Evolutionary conservation across 495 filamentous ascomycete genomes (phyloP).

Genomic region (Hyaloscypha hepaticicola): DNA sequence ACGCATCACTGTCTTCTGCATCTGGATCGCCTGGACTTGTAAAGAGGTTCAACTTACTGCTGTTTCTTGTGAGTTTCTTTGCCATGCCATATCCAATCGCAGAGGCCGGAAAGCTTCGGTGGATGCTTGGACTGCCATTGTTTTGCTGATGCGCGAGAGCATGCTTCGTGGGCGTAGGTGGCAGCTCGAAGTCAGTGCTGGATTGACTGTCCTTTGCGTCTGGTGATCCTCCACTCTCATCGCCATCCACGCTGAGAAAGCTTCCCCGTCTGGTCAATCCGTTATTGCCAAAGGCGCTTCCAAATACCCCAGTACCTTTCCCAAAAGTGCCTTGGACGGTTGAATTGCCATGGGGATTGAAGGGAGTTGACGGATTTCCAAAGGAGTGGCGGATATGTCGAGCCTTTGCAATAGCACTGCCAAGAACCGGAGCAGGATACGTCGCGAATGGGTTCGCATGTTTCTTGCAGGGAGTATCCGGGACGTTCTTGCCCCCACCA

Average conservation of each 20-base stretch:
- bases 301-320: constrained; percentile 67
- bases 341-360: constrained; percentile 44
- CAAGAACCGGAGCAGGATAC: constrained; percentile 52
- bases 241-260: constrained; percentile 73
- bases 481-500: constrained; percentile 58
- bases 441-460: constrained; percentile 63
- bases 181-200: constrained; percentile 67
- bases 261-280: constrained; percentile 64
- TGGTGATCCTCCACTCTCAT: constrained; percentile 54
- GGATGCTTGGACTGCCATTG: constrained; percentile 30
- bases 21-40: constrained; percentile 26
- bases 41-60: constrained; percentile 45
- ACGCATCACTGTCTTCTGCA: constrained; percentile 30
- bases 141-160: constrained; percentile 29
- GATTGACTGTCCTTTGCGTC: constrained; percentile 57
- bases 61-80: constrained; percentile 30
- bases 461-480: constrained; percentile 95
- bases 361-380: constrained; percentile 60
- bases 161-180: constrained; percentile 91
- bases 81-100: constrained; percentile 22
- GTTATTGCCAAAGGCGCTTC: constrained; percentile 50
- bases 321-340: constrained; percentile 57
- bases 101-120: constrained; percentile 22
- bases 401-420: constrained; percentile 54
- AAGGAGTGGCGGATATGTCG: constrained; percentile 62